Evolutionary conservation across 306 rosid genomes (phyloP), one percentile per base, ranked within the genome.

Genomic region (Lathyrus tuberosus): DNA sequence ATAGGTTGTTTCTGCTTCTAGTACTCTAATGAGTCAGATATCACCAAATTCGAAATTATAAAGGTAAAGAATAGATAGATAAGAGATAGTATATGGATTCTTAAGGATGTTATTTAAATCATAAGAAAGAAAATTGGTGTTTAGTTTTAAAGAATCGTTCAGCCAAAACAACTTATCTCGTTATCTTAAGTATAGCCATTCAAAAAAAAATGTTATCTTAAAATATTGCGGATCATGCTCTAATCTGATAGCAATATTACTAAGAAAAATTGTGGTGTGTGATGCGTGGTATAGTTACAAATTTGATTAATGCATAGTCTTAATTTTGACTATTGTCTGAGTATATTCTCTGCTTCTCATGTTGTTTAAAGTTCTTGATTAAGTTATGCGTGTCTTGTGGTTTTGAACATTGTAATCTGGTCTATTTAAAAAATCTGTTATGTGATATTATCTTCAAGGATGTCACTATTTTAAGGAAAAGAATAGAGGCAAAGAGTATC

Each of bases 211-310:
- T 20, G 22, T 20, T 20, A 20, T 20, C 22, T 20, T 20, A 20
- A 20, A 20, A 20, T 20, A 13, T 57, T 57, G 18, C 1, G 63
- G 63, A 58, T 58, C 31, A 30, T 18, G 28, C 31, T 61, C n/a
- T 11, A 61, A 59, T 35, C 8, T 61, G n/a, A 61, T 61, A 37
- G 66, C 5, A 61, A 61, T 35, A 4, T 38, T 61, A 61, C 66
- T 61, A n/a, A 33, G n/a, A 35, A 12, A 24, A 60, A 8, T 1
- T 37, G 63, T 28, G 18, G 30, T 26, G 62, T 11, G 17, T 59
- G 16, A 18, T 51, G 8, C 8, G 35, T 57, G 41, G 10, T 26
- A 28, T 57, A 30, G 41, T 14, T 13, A 18, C 20, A 30, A n/a
- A 28, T 57, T 57, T 57, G 18, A 3, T 28, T 14, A 28, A 4